These are phyloP conservation scores for Elsinoe batatas DNA, from an alignment of 2,329 filamentous ascomycete species.

Conservation along the genomic window DNA sequence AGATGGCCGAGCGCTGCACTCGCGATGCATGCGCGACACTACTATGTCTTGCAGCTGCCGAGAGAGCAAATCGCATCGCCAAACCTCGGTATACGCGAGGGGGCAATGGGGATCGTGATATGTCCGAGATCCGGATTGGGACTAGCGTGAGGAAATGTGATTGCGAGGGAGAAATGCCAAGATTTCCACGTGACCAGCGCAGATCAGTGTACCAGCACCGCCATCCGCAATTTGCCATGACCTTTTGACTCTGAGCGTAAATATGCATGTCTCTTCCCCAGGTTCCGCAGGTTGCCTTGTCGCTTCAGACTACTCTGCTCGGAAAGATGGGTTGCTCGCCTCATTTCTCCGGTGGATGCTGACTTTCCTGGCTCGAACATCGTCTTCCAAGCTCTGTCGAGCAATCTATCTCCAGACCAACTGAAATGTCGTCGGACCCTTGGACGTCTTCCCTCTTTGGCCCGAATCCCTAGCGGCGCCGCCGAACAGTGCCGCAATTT, in stretches of 20 bases:
- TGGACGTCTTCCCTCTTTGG: constrained; percentile 1
- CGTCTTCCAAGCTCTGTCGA: background rate
- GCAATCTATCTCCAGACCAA: background rate
- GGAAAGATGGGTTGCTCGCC: background rate
- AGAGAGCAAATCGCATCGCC: constrained; percentile 12
- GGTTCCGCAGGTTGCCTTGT: background rate
- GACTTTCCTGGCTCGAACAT: background rate
- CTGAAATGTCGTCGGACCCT: constrained; percentile 5
- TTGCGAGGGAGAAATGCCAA: background rate
- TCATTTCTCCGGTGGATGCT: background rate
- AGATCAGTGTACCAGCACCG: background rate
- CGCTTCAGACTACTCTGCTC: background rate
- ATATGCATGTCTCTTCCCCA: background rate
- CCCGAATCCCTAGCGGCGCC: constrained; percentile 1
- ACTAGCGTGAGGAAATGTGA: background rate
- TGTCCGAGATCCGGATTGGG: background rate
- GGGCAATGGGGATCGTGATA: background rate
- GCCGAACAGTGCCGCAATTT: constrained; percentile 6
- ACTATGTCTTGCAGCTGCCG: background rate
- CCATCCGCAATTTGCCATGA: background rate
- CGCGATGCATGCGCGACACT: constrained; percentile 35
- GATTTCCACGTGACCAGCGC: background rate
- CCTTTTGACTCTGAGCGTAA: background rate
- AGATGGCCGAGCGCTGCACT: constrained; percentile 31
- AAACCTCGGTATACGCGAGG: constrained; percentile 1